Evolutionary conservation across 805 yeast species (phyloP), one percentile per base, ranked within the genome.

Genomic region (Candida methanosorbosa): DNA sequence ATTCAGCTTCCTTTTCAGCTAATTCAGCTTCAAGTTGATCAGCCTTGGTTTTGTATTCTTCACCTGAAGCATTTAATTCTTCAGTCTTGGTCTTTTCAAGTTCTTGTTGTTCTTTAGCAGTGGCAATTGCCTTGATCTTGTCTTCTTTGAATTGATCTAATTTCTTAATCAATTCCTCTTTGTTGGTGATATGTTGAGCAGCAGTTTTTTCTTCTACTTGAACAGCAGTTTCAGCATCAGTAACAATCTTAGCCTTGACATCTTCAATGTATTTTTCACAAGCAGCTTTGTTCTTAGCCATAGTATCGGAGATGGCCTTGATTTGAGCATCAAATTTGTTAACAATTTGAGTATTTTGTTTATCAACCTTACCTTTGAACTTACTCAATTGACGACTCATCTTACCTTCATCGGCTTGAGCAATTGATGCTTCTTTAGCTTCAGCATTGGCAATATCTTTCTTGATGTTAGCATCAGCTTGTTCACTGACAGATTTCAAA

Each of bases 161-260:
- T 41, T 63, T 68, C 41, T 55, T 56, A 28, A 50, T 38, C 35
- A 70, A 53, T 20, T 60, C 58, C 34, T 63, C 69, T 48, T 66
- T 67, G 46, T 69, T 68, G 16, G 49, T 50, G 12, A 43, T 61
- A 45, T 72, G 78, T 37, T 63, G 57, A 31, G 54, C 70, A 29
- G 65, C 66, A 6, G 75, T 71, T 30, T 61, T 57, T 15, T 45
- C 49, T 54, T 72, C 78, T 29, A 70, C 64, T n/a, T 56, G 56
- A 34, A 57, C 66, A 38, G 56, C 69, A 29, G 70, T 73, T 15
- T 50, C 51, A 27, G 54, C 59, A 38, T 71, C 71, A 25, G 66
- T 61, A 40, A 59, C 66, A 36, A 71, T 71, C 37, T 64, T 69
- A 23, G 46, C 48, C 33, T 54, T 61, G 27, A 70, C 63, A 16